Evolutionary conservation across 768 basidiomycete genomes (phyloP).

Genomic region (Saitozyma sp.): DNA sequence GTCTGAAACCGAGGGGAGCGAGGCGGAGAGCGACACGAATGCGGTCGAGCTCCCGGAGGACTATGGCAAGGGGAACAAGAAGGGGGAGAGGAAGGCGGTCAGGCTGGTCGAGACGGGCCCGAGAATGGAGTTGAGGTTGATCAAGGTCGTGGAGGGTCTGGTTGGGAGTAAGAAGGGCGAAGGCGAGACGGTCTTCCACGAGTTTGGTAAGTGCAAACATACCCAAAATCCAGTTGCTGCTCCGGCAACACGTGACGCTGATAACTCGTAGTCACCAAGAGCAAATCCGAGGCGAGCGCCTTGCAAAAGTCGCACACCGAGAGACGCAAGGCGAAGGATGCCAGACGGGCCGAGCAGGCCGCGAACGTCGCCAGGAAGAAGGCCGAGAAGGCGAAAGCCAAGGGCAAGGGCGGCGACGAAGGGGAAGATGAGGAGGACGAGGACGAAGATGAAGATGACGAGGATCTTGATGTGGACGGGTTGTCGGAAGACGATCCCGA

Average conservation of each 20-base stretch:
- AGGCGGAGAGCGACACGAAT: slow-evolving; percentile 58
- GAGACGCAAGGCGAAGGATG: slow-evolving; percentile 71
- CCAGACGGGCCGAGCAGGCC: slow-evolving; percentile 85
- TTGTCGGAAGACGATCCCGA: slow-evolving; percentile 54
- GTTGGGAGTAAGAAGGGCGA: slow-evolving; percentile 73
- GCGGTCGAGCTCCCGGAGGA: slow-evolving; percentile 79
- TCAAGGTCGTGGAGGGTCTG: slow-evolving; percentile 91
- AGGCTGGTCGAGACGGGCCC: slow-evolving; percentile 92
- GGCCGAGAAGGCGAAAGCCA: slow-evolving; percentile 50
- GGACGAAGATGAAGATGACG: slow-evolving; percentile 46
- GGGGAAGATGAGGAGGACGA: slow-evolving; percentile 40
- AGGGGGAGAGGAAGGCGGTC: slow-evolving; percentile 86
- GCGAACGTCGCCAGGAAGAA: slow-evolving; percentile 85
- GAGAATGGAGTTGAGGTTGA: slow-evolving; percentile 83
- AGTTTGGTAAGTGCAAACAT: slow-evolving; percentile 68
- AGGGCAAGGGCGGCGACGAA: slow-evolving; percentile 26
- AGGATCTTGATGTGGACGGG: slow-evolving; percentile 50
- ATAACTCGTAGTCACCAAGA: slow-evolving; percentile 74
- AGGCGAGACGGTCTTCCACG: slow-evolving; percentile 89
- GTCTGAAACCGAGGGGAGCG: slow-evolving; percentile 77
- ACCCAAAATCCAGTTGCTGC: not conserved
- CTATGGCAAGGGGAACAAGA: slow-evolving; percentile 91
- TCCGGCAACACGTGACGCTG: slow-evolving; percentile 9
- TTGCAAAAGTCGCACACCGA: slow-evolving; percentile 74
- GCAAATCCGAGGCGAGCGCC: slow-evolving; percentile 68